Evolutionary conservation across 805 yeast species (phyloP).

Genomic region (Teunomyces atbi): DNA sequence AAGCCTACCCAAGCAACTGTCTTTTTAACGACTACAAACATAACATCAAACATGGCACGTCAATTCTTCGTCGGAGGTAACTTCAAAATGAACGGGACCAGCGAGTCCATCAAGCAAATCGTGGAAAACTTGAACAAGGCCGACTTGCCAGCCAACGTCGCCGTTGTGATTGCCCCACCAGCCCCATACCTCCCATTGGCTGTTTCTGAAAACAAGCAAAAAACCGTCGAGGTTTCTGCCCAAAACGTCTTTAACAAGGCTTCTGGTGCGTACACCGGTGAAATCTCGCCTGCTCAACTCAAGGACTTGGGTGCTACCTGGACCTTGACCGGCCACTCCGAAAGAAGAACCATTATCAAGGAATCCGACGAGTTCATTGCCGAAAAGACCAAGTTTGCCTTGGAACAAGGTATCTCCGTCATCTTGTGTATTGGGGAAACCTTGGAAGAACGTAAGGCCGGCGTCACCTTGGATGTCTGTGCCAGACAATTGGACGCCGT

Average conservation of each 20-base stretch:
- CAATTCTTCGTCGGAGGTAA: slow-evolving; percentile 98
- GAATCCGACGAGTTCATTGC: slow-evolving; percentile 92
- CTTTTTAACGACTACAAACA: background rate
- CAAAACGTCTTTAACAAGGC: slow-evolving; percentile 88
- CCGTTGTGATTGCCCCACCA: slow-evolving; percentile 96
- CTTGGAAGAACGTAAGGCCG: slow-evolving; percentile 88
- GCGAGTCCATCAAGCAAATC: slow-evolving; percentile 77
- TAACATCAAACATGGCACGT: slow-evolving; percentile 58
- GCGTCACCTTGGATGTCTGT: slow-evolving; percentile 80
- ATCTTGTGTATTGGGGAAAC: slow-evolving; percentile 98
- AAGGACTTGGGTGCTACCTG: slow-evolving; percentile 91
- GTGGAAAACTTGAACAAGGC: slow-evolving; percentile 81
- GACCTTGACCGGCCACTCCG: slow-evolving; percentile 98
- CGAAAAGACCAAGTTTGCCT: slow-evolving; percentile 89
- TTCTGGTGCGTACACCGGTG: slow-evolving; percentile 98
- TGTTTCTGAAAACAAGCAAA: slow-evolving; percentile 61
- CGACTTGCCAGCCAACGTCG: slow-evolving; percentile 70
- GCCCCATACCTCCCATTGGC: slow-evolving; percentile 86
- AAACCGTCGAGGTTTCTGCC: slow-evolving; percentile 78
- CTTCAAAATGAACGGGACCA: slow-evolving; percentile 98
- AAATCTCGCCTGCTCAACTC: slow-evolving; percentile 82
- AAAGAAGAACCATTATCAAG: slow-evolving; percentile 91
- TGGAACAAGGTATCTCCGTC: slow-evolving; percentile 85
- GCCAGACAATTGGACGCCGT: slow-evolving; percentile 90
- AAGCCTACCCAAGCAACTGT: background rate